Base-by-base conservation (phyloP, 2,329 filamentous ascomycete species). In the Phaeosphaeriaceae sp. region DNA sequence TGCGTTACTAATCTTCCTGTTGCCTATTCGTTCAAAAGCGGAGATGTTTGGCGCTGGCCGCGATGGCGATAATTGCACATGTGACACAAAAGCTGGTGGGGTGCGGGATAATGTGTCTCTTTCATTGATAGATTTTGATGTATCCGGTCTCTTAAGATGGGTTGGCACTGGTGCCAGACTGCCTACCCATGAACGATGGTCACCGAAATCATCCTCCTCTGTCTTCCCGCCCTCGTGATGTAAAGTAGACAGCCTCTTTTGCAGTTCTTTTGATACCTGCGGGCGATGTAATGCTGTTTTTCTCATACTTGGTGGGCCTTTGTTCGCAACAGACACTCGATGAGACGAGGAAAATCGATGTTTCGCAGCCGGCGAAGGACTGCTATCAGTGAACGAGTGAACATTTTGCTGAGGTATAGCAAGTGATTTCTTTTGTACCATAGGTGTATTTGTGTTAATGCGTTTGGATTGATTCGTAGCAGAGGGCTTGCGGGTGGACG, bases 1-100 rank as follows among this genome's bases (percentile, higher is more conserved):
- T 8, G 75, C 69, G 20, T 64, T 61, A 40, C 60, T 67, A 20
- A 70, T 56, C 12, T 41, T 60, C 30, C 55, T 48, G 12, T 57
- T 48, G 15, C 58, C 58, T 3, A 41, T 38, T 6, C 49, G 48
- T 30, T 60, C 58, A 18, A 69, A 66, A 13, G 61, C 48, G 45
- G 44, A 56, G 11, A 50, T 58, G 42, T 45, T 54, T 23, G 63
- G 63, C 12, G 42, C 47, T 37, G 64, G 61, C 21, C 64, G 51
- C 16, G 48, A 64, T 1, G 63, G 64, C 4, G 61, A 64, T 6
- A 59, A 48, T 9, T 66, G 57, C 2, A 53, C 54, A 8, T 52
- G 56, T 15, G 61, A 60, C 1, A 64, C 29, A 6, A 63, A 36
- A 4, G 42, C 36, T 1, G 59, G 60, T 13, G 56, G 54, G 13